Conservation (phyloP, 352 stramenopile species). For the Halophytophthora batemanensis region DNA sequence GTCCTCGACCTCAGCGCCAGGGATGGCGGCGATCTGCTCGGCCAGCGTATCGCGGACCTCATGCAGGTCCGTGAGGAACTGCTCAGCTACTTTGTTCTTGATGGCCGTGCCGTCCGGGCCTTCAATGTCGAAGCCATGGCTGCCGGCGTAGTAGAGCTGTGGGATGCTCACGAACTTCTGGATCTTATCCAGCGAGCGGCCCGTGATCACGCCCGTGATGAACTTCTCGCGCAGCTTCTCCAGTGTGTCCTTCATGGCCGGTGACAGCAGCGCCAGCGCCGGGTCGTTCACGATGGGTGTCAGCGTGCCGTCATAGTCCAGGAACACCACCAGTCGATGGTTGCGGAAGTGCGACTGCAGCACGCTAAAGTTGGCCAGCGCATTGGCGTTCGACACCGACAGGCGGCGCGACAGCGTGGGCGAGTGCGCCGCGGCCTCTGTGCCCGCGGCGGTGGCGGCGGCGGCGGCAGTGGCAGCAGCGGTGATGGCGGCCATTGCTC, state of each 20-base stretch:
- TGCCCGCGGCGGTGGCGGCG: constrained; percentile 4
- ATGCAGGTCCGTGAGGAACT: constrained; percentile 68
- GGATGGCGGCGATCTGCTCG: constrained; percentile 40
- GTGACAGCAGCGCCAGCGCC: constrained; percentile 58
- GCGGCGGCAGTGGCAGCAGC: constrained; percentile 5
- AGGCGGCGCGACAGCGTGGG: constrained; percentile 28
- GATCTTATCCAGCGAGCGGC: constrained; percentile 86
- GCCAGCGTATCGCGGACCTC: constrained; percentile 50
- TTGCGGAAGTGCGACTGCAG: constrained; percentile 49
- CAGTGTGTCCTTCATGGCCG: constrained; percentile 66
- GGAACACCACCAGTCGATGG: constrained; percentile 76
- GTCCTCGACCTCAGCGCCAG: constrained; percentile 81
- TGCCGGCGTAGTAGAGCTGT: constrained; percentile 88
- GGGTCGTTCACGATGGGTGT: constrained; percentile 90
- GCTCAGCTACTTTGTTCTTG: constrained; percentile 81
- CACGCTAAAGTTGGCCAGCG: constrained; percentile 63
- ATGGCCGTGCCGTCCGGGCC: constrained; percentile 73
- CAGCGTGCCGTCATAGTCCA: constrained; percentile 90
- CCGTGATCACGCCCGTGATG: constrained; percentile 84
- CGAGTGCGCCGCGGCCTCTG: constrained; percentile 6
- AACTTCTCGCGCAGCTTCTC: constrained; percentile 77
- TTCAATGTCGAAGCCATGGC: constrained; percentile 89
- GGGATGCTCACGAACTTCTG: constrained; percentile 86
- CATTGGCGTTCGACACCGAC: constrained; percentile 72
- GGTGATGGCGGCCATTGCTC: constrained; percentile 17